phyloP scores from a whole-genome alignment of 2,329 filamentous ascomycete genomes.

The Paradendryphiella salina region DNA sequence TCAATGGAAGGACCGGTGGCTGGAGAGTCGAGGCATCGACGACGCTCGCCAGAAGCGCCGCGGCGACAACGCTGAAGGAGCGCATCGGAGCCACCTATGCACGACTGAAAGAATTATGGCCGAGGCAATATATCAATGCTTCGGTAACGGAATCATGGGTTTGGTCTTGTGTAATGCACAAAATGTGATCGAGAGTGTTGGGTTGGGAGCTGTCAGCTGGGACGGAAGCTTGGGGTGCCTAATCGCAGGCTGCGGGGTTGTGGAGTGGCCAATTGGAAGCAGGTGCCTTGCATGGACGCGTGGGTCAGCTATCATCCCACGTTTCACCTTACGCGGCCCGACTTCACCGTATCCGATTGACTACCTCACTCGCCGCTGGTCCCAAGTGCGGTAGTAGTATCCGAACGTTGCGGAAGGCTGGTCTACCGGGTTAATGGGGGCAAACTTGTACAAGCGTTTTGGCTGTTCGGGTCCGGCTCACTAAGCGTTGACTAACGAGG shows the following conservation, averaged over 20 bases:
- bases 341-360: background rate
- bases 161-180: slow-evolving; percentile 1
- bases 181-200: background rate
- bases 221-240: slow-evolving; percentile 25
- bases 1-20: slow-evolving; percentile 57
- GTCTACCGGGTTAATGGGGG: slow-evolving; percentile 54
- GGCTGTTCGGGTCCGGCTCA: slow-evolving; percentile 46
- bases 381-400: slow-evolving; percentile 45
- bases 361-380: slow-evolving; percentile 21
- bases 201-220: slow-evolving; percentile 24
- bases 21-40: slow-evolving; percentile 57
- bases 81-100: slow-evolving; percentile 32
- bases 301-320: slow-evolving; percentile 2
- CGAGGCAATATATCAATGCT: slow-evolving; percentile 2
- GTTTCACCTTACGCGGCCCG: slow-evolving; percentile 13
- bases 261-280: slow-evolving; percentile 28
- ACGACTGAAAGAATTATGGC: background rate
- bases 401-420: slow-evolving; percentile 54
- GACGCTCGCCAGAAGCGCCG: slow-evolving; percentile 49
- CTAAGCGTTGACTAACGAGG: slow-evolving; percentile 46
- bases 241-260: slow-evolving; percentile 27
- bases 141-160: background rate
- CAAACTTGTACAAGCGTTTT: slow-evolving; percentile 54
- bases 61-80: slow-evolving; percentile 22
- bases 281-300: slow-evolving; percentile 34